A percentile compares a stretch with the other conserved stretches of the same genome.
Evolutionary conservation across 768 basidiomycete genomes (phyloP).

Genomic region (Porphyrellus cyaneotinctus): DNA sequence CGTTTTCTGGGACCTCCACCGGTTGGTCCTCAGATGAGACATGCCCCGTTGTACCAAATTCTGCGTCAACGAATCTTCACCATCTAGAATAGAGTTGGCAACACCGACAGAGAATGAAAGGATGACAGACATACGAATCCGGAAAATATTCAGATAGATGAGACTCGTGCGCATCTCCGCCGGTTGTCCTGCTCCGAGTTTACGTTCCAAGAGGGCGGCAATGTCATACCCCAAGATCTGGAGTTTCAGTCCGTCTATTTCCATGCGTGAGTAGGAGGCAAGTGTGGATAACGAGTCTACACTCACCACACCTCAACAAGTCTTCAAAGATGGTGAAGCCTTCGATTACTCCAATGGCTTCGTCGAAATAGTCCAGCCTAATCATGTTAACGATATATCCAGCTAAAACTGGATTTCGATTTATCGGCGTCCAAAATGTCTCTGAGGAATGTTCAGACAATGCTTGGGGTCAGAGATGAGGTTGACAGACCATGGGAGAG

Average conservation of each 20-base stretch:
- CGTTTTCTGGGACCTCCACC: constrained; percentile 10
- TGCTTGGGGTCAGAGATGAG: background rate
- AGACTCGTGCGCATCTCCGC: constrained; percentile 4
- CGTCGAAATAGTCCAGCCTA: constrained; percentile 23
- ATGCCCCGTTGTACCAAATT: constrained; percentile 3
- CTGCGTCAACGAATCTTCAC: background rate
- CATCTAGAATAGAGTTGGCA: background rate
- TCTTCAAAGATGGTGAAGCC: constrained; percentile 10
- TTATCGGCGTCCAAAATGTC: constrained; percentile 5
- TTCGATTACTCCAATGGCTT: constrained; percentile 19
- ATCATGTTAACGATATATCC: constrained; percentile 24
- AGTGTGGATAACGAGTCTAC: background rate
- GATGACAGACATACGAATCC: background rate
- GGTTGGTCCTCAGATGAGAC: background rate
- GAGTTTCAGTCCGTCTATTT: background rate
- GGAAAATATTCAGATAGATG: constrained; percentile 1
- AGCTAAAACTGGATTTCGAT: constrained; percentile 1
- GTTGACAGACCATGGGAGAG: background rate
- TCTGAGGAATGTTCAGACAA: background rate
- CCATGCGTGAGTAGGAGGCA: background rate
- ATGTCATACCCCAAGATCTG: constrained; percentile 4
- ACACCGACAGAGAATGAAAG: background rate
- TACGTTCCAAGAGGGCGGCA: background rate
- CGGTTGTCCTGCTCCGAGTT: background rate
- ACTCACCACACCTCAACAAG: constrained; percentile 2